These are phyloP conservation scores for Salix dunnii DNA, from an alignment of 345 rosid genomes.

Conservation along the genomic window DNA sequence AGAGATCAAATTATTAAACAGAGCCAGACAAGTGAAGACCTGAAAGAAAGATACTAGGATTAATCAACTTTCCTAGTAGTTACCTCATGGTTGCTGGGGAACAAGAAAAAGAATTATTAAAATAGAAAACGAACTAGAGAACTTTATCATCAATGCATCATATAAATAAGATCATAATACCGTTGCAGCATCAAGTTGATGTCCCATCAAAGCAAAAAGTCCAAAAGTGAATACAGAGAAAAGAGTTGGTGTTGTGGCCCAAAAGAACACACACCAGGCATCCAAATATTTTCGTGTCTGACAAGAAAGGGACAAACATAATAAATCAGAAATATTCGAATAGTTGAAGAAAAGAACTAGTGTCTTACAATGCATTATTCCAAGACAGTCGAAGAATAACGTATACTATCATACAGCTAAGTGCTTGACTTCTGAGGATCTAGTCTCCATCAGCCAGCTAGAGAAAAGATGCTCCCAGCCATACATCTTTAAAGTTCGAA, in stretches of 20 bases:
- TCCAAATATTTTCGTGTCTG: constrained; percentile 92
- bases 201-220: constrained; percentile 77
- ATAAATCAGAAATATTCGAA: not conserved
- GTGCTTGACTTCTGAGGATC: constrained; percentile 79
- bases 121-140: constrained; percentile 4
- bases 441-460: constrained; percentile 66
- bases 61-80: constrained; percentile 8
- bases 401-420: constrained; percentile 50
- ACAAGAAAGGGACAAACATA: constrained; percentile 18
- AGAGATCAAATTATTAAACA: constrained; percentile 81
- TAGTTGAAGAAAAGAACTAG: not conserved
- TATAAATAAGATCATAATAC: constrained; percentile 32
- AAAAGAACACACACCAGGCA: constrained; percentile 98
- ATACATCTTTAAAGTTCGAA: constrained; percentile 84
- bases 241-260: constrained; percentile 96
- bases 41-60: constrained; percentile 29
- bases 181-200: constrained; percentile 92
- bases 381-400: constrained; percentile 2
- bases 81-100: not conserved
- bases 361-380: constrained; percentile 6
- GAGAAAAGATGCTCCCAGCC: constrained; percentile 85
- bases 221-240: constrained; percentile 87
- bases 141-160: constrained; percentile 3
- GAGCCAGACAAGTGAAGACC: constrained; percentile 94
- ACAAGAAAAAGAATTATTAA: not conserved